Conservation (phyloP, 768 basidiomycete genomes). For the Suillus americanus region DNA sequence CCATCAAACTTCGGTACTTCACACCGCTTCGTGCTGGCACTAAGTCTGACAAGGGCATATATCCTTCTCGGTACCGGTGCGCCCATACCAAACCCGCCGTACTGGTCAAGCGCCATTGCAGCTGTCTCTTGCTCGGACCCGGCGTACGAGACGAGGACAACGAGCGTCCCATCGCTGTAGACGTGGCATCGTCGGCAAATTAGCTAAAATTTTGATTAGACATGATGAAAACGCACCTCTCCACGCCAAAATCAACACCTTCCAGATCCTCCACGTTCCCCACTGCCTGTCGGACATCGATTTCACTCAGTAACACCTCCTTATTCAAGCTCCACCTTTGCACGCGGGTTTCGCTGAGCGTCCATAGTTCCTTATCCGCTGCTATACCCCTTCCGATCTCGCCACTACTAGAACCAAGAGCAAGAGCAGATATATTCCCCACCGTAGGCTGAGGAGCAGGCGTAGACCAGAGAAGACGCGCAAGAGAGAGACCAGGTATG, state of each 20-base stretch:
- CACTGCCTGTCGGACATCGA: slow-evolving; percentile 53
- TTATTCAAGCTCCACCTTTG: slow-evolving; percentile 60
- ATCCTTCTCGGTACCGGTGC: slow-evolving; percentile 50
- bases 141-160: slow-evolving; percentile 68
- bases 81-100: slow-evolving; percentile 37
- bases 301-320: slow-evolving; percentile 60
- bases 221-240: slow-evolving; percentile 42
- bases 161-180: slow-evolving; percentile 50
- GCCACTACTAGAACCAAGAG: slow-evolving; percentile 38
- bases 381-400: slow-evolving; percentile 17
- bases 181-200: background rate
- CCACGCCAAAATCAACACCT: slow-evolving; percentile 65
- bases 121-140: slow-evolving; percentile 41
- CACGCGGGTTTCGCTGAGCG: slow-evolving; percentile 61
- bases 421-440: slow-evolving; percentile 67
- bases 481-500: slow-evolving; percentile 42
- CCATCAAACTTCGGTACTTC: slow-evolving; percentile 27
- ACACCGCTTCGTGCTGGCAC: slow-evolving; percentile 18
- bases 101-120: slow-evolving; percentile 32
- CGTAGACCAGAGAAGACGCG: slow-evolving; percentile 44
- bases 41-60: slow-evolving; percentile 60
- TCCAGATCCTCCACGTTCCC: slow-evolving; percentile 65
- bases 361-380: slow-evolving; percentile 61
- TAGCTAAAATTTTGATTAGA: background rate
- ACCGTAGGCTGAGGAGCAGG: slow-evolving; percentile 42